Base-by-base conservation (phyloP, 164 flowering plant species). In the Aristolochia fimbriata region DNA sequence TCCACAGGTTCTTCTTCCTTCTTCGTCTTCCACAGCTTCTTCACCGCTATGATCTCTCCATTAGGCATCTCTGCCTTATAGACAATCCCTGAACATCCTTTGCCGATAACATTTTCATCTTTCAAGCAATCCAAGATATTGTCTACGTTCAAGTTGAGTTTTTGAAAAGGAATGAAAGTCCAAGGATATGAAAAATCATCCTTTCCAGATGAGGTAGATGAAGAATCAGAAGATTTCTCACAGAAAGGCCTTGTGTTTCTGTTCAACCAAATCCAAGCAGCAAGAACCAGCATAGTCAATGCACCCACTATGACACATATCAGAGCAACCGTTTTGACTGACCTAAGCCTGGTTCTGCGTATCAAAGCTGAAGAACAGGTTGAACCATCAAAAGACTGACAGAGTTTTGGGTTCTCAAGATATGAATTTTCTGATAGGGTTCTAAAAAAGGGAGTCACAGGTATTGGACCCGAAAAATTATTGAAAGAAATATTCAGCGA, bases 101-200 rank as follows among this genome's bases (percentile, higher is more conserved):
- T 94, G 6, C 99, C 99, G 16, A 91, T 77, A 51, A 83, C 77
- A 63, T 91, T 91, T 59, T 84, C 97, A 3, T 88, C 96, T 62
- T 71, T 85, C 65, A 94, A 65, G 67, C 96, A 83, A 22, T 80
- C 84, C 73, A 94, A 55, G 68, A 94, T 84, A 74, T 83, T 78
- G 6, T 87, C 96, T 17, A 88, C 68, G 2, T 80, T 71, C 70
- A 86, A 86, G 63, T 73, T 77, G 37, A 88, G 80, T 77, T 91
- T 91, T 64, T 85, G 96, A 60, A 94, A 94, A 22, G 99, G 97
- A 68, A 83, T 91, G 74, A 94, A 88, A 20, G 86, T 87, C 96
- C 99, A 90, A 9, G 99, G 97, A 68, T 82, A 86, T 4, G 98
- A 92, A 76, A 92, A 92, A 70, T 92, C 98, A 49, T 92, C 98